Conservation (phyloP, 2,329 filamentous ascomycete species). For the Gremmenia infestans region DNA sequence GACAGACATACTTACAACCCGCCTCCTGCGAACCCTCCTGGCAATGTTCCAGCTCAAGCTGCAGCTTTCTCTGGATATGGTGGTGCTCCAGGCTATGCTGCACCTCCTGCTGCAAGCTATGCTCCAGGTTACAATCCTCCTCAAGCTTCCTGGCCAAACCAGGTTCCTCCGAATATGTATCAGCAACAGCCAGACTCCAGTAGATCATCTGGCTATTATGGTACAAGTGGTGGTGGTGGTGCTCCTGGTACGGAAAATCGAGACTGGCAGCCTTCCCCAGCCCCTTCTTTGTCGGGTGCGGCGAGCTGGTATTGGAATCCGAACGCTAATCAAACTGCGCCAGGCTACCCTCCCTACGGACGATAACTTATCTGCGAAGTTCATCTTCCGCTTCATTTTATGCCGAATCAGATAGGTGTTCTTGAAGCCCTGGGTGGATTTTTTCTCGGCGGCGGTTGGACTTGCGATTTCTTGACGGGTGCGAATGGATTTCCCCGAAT, state of each 20-base stretch:
- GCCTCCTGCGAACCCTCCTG: neutral
- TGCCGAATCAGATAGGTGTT: neutral
- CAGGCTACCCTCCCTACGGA: slow-evolving; percentile 9
- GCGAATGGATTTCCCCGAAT: too few species aligned
- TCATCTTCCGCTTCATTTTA: neutral
- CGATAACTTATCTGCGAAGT: neutral
- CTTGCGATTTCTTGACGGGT: too few species aligned
- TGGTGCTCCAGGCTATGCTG: neutral
- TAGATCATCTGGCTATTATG: slow-evolving; percentile 18
- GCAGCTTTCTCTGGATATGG: neutral
- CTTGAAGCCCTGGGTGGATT: neutral
- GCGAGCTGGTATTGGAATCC: slow-evolving; percentile 8
- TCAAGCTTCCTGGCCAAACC: too few species aligned
- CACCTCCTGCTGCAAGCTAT: too few species aligned
- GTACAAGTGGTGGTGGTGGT: slow-evolving; percentile 3
- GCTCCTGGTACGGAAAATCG: slow-evolving; percentile 11
- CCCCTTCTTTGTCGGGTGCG: slow-evolving; percentile 7
- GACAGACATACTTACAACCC: slow-evolving; percentile 1
- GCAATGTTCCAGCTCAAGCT: slow-evolving; percentile 6
- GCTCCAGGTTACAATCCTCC: neutral
- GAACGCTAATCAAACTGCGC: slow-evolving; percentile 6
- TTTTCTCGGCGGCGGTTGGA: neutral
- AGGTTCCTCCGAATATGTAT: neutral
- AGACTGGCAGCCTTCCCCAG: slow-evolving; percentile 5
- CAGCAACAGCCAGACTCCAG: slow-evolving; percentile 18